Evolutionary conservation across 345 rosid species (phyloP), one percentile per base, ranked within the genome.

Genomic region (Erodium maritimum): DNA sequence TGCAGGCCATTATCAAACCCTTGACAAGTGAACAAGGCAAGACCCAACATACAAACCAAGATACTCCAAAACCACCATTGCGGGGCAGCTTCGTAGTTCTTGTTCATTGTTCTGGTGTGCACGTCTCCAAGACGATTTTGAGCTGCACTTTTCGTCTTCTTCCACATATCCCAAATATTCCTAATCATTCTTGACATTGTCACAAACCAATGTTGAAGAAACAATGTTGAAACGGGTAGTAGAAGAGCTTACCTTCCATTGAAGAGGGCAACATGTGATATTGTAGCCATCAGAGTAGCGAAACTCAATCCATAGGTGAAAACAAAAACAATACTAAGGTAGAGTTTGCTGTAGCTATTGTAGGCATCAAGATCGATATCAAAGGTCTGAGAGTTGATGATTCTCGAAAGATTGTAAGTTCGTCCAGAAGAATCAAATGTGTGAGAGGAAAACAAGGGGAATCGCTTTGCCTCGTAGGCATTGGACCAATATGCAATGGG

Each of bases 81-180:
- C 52, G 96, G 98, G 37, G 86, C 93, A 14, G 17, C 46, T n/a
- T 71, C 67, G n/a, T 91, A 91, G 71, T 88, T 88, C 79, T 73
- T 75, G 79, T 72, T 81, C 98, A 91, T 86, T 23, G 88, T 22
- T 68, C 98, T 74, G 2, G 93, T 74, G 66, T 91, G 98, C 58
- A 88, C 86, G 60, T 88, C 96, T 22, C 60, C 71, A 8, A 59
- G 57, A 23, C 75, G 65, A 20, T 76, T 82, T 24, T 66, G 75
- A 34, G 70, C 61, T 21, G 78, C 73, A 16, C 60, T 22, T 17
- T 68, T 66, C 33, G 96, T 71, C 67, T 84, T 81, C 63, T 58
- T 86, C 98, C 87, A 84, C 80, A 81, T 61, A 20, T 62, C 52
- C 82, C 83, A 81, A 21, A 85, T 87, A 45, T 66, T 66, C 72